Evolutionary conservation across 2,329 filamentous ascomycete genomes (phyloP), one percentile per base, ranked within the genome.

Genomic region (Fusarium kyushuense): DNA sequence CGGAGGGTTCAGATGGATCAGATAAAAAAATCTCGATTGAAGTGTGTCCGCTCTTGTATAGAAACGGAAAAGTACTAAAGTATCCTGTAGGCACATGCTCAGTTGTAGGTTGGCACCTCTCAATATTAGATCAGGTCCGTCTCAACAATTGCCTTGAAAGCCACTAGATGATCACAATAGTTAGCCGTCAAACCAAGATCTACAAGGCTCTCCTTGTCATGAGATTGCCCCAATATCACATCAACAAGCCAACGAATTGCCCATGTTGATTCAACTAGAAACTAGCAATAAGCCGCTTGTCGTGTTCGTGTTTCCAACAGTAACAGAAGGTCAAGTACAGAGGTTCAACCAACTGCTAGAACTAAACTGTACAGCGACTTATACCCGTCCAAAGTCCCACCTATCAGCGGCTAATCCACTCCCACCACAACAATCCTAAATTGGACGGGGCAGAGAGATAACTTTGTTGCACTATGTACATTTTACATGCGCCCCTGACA

Each of bases 371-470:
- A 33, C 41, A 58, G 35, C 49, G 25, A 47, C 45, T 54, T 69
- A 70, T 69, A 63, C 58, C 67, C 67, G 67, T 69, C 40, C 46
- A 64, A 55, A 67, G 60, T 64, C 67, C 67, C 67, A 69, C 67
- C 63, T 58, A 69, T 47, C 60, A 64, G 59, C 59, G 33, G n/a
- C 53, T 27, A 58, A 64, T 23, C 59, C 61, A 64, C 61, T 64
- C 59, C 61, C 57, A 58, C 57, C 62, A 66, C 57, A 61, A 66
- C 65, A 59, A 69, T 54, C 66, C 66, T 59, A 61, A 68, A 67
- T 49, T 46, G 57, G 47, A 65, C 30, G 36, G 47, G 41, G 23
- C 5, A 27, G 32, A 53, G 27, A 46, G 40, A 46, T 33, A 54
- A 33, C 29, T 46, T 30, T 21, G 46, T 49, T 54, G 57, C 63